Percentiles rank a stretch among this genome's conserved stretches.
phyloP scores from a whole-genome alignment of 2,329 filamentous ascomycete genomes.

The Cladophialophora exuberans region DNA sequence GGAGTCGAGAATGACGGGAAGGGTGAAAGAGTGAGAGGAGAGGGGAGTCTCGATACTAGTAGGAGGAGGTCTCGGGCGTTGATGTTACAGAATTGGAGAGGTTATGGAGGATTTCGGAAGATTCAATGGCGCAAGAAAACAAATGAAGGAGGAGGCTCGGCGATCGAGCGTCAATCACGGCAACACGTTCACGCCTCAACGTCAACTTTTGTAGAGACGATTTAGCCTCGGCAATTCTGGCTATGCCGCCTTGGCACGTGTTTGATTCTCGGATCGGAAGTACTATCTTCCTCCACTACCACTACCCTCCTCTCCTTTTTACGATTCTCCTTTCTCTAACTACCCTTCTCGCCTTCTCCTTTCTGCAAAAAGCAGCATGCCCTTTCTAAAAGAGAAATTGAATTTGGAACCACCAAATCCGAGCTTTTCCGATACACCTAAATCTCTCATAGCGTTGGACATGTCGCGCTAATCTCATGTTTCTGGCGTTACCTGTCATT shows the following conservation, averaged over 20 bases:
- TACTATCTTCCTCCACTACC: neutral
- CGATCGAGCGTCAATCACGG: constrained; percentile 1
- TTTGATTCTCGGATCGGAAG: neutral
- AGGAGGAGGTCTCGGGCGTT: neutral
- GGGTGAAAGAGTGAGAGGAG: neutral
- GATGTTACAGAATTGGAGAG: constrained; percentile 11
- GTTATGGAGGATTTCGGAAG: constrained; percentile 17
- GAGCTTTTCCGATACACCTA: too few species aligned
- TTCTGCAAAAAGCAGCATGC: too few species aligned
- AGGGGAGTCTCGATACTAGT: neutral
- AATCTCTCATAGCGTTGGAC: too few species aligned
- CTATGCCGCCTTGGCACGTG: neutral
- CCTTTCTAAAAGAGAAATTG: too few species aligned
- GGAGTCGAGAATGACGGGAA: neutral
- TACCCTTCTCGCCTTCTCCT: too few species aligned
- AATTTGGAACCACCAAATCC: too few species aligned
- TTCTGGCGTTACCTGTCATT: too few species aligned
- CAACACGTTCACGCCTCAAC: neutral
- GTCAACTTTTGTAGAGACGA: neutral
- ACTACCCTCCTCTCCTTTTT: too few species aligned
- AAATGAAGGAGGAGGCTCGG: constrained; percentile 1
- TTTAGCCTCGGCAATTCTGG: constrained; percentile 14
- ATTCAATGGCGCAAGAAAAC: neutral
- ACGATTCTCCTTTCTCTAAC: too few species aligned
- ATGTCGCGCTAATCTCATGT: too few species aligned